Evolutionary conservation across 1,284 basidiomycete genomes (phyloP).

Genomic region (Austroboletus niveus): DNA sequence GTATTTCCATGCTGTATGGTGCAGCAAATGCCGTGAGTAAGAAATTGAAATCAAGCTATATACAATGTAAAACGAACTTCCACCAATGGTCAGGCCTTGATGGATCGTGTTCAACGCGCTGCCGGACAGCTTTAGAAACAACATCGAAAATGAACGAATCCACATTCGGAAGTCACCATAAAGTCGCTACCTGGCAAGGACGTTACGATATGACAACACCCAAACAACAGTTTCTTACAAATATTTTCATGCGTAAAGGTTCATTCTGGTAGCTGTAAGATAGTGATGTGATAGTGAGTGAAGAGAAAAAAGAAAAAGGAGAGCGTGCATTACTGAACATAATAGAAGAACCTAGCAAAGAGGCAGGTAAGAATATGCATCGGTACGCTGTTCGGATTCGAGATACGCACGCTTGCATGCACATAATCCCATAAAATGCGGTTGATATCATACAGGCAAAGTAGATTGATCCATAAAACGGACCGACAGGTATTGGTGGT

Average conservation of each 20-base stretch:
- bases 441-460: not conserved
- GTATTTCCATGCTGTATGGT: not conserved
- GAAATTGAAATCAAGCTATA: too few species aligned
- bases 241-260: not conserved
- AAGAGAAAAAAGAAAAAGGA: not conserved
- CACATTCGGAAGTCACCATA: not conserved
- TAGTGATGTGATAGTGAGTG: not conserved
- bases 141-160: not conserved
- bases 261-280: not conserved
- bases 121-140: not conserved
- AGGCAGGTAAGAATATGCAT: too few species aligned
- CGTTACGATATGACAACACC: not conserved
- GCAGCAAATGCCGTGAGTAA: not conserved
- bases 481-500: not conserved
- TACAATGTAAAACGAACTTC: not conserved
- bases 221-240: not conserved
- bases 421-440: slow-evolving; percentile 1
- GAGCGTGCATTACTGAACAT: not conserved
- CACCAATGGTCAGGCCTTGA: not conserved
- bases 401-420: not conserved
- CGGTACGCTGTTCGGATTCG: not conserved
- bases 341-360: not conserved
- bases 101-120: slow-evolving; percentile 2
- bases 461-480: slow-evolving; percentile 2
- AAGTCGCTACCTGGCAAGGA: not conserved